A percentile compares a stretch with the other conserved stretches of the same genome.
These are phyloP conservation scores for Ophiostoma fasciatum DNA, from an alignment of 2,329 filamentous ascomycete genomes.

Conservation along the genomic window DNA sequence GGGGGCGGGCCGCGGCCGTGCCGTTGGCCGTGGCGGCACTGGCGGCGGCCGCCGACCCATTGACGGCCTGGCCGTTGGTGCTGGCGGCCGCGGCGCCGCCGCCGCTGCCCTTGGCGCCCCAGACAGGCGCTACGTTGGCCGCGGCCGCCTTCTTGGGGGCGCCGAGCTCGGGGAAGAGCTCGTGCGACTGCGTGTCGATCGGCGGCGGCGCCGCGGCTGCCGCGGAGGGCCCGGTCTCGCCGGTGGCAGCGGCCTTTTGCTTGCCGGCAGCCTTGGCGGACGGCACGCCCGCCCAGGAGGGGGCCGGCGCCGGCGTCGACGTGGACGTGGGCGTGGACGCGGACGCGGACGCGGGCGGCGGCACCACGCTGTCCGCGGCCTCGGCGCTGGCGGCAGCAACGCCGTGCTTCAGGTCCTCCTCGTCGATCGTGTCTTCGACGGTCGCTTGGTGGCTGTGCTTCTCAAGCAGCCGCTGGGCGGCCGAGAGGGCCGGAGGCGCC, in stretches of 20 bases:
- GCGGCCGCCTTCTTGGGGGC: conserved; percentile 50
- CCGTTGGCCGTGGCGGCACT: conserved; percentile 24
- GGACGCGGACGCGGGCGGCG: too few species aligned
- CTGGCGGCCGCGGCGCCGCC: conserved; percentile 23
- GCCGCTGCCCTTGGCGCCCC: conserved; percentile 54
- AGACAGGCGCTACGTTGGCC: conserved; percentile 53
- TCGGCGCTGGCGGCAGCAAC: conserved; percentile 53
- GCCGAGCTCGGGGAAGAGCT: conserved; percentile 87
- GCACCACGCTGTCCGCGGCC: too few species aligned
- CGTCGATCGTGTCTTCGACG: conserved; percentile 69
- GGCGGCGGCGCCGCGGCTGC: conserved; percentile 10
- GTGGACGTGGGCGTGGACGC: conserved; percentile 12
- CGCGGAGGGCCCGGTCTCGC: too few species aligned
- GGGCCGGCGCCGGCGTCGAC: conserved; percentile 33
- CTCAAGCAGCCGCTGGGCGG: conserved; percentile 48
- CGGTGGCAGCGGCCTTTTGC: conserved; percentile 47
- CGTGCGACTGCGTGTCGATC: conserved; percentile 74
- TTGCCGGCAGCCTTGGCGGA: conserved; percentile 54
- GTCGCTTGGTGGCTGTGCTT: conserved; percentile 51
- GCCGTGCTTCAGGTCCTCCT: conserved; percentile 46
- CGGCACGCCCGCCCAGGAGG: conserved; percentile 32
- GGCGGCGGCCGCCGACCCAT: conserved; percentile 28
- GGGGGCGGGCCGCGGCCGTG: conserved; percentile 24
- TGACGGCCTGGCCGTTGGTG: conserved; percentile 29
- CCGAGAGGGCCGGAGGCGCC: too few species aligned